These are phyloP conservation scores for Fusarium robinianum DNA, from an alignment of 2,329 filamentous ascomycete genomes.

Conservation along the genomic window DNA sequence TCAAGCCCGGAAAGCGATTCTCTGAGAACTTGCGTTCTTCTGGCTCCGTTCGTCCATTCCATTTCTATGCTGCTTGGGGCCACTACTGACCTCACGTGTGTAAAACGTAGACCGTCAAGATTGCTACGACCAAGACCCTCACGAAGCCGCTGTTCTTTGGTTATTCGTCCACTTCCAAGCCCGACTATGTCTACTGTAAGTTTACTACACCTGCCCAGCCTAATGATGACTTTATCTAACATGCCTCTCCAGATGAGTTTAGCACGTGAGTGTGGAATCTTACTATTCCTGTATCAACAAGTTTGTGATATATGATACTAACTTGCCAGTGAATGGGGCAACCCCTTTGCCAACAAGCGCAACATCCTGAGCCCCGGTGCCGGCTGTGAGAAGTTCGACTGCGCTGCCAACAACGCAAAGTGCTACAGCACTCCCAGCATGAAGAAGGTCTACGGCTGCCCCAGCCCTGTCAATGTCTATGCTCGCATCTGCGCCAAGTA, in stretches of 20 bases:
- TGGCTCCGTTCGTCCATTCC: constrained; percentile 41
- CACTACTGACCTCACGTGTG: background rate
- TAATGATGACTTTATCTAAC: constrained; percentile 14
- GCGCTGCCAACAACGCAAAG: constrained; percentile 39
- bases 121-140: constrained; percentile 46
- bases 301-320: background rate
- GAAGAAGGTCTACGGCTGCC: constrained; percentile 49
- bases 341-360: constrained; percentile 45
- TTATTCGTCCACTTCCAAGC: constrained; percentile 45
- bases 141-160: constrained; percentile 47
- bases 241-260: constrained; percentile 41
- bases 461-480: constrained; percentile 45
- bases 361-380: constrained; percentile 45
- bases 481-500: constrained; percentile 38
- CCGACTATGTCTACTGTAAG: constrained; percentile 48
- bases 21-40: constrained; percentile 41
- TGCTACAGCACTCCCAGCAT: constrained; percentile 47
- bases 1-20: constrained; percentile 43
- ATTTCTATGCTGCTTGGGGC: background rate
- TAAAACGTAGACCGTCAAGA: constrained; percentile 45
- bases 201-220: constrained; percentile 1
- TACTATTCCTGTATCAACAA: background rate
- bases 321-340: constrained; percentile 40
- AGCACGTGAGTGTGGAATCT: constrained; percentile 37
- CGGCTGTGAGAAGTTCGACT: constrained; percentile 47